Percentiles rank a stretch among this genome's conserved stretches.
These are phyloP conservation scores for Podospora appendiculata DNA, from an alignment of 495 filamentous ascomycete genomes.

Conservation along the genomic window DNA sequence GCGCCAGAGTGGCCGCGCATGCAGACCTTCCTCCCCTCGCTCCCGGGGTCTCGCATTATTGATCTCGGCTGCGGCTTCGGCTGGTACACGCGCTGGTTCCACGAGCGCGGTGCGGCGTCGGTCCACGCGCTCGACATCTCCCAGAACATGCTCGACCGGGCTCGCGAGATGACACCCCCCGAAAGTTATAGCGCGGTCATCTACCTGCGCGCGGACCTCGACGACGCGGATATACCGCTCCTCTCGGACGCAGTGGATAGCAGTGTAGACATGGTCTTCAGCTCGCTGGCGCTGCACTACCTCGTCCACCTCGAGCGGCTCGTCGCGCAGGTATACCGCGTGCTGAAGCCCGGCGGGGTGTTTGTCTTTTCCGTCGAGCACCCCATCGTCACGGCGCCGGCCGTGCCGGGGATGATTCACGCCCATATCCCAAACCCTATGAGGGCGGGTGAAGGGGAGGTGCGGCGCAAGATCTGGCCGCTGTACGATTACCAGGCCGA, in stretches of 20 bases:
- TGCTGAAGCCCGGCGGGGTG: slow-evolving; percentile 19
- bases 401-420: slow-evolving; percentile 8
- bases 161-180: slow-evolving; percentile 16
- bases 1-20: slow-evolving; percentile 28
- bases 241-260: slow-evolving; percentile 4
- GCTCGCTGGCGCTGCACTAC: slow-evolving; percentile 30
- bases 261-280: slow-evolving; percentile 25
- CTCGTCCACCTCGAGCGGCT: slow-evolving; percentile 18
- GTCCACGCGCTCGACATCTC: slow-evolving; percentile 31
- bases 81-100: slow-evolving; percentile 28
- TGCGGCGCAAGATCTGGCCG: slow-evolving; percentile 19
- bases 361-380: slow-evolving; percentile 33
- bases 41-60: slow-evolving; percentile 17
- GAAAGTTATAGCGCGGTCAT: slow-evolving; percentile 10
- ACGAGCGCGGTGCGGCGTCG: slow-evolving; percentile 15
- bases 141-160: slow-evolving; percentile 25
- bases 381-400: slow-evolving; percentile 30
- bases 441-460: background rate
- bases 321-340: slow-evolving; percentile 17
- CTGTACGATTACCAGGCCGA: slow-evolving; percentile 28
- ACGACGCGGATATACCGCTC: slow-evolving; percentile 2
- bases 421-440: too few relatives aligned
- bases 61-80: slow-evolving; percentile 33
- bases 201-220: slow-evolving; percentile 24
- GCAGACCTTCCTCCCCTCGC: slow-evolving; percentile 18